Base-by-base conservation (phyloP, 169 alveolate species). In the Cryptosporidium baileyi region DNA sequence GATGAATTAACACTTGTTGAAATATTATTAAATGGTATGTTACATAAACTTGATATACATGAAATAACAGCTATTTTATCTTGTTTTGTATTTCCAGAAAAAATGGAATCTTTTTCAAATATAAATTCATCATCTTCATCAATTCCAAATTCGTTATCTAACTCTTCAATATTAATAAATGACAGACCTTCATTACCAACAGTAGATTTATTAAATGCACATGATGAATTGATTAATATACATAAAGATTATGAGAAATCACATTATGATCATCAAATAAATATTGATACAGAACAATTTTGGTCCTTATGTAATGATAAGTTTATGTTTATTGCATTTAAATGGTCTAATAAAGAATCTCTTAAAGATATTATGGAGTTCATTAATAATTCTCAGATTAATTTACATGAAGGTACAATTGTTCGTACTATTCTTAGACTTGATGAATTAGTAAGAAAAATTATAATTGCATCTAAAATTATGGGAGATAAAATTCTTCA, bases 331-430 rank as follows among this genome's bases (percentile, higher is more conserved):
- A 67, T 67, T 67, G 91, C 82, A 9, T 63, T 49, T 52, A 43
- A 57, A 36, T 88, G 91, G 90, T 60, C 89, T 0, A 40, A 81
- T 22, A 61, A 63, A 81, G 79, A 43, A 44, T 51, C 88, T 22
- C 82, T 88, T 19, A 60, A 67, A 65, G 91, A 88, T 43, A 88
- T 88, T 19, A 65, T 59, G 65, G 80, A 36, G n/a, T 51, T 62
- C n/a, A 80, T 82, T 19, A 4, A 49, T 51, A 63, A 80, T 24
- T 30, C 59, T 15, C 51, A 45, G 17, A 67, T 67, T 5, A 67
- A 67, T 30, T 52, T 63, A 19, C 94, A 95, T 92, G 99, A 96
- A 90, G 99, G 99, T 19, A 91, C 93, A 44, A 95, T 97, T 30
- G 98, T 97, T 38, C 89, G 98, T 59, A 93, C 95, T 7, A 94